Evolutionary conservation across 225 moss, liverwort and hornwort genomes (phyloP).

Genomic region (Anthoceros angustus): DNA sequence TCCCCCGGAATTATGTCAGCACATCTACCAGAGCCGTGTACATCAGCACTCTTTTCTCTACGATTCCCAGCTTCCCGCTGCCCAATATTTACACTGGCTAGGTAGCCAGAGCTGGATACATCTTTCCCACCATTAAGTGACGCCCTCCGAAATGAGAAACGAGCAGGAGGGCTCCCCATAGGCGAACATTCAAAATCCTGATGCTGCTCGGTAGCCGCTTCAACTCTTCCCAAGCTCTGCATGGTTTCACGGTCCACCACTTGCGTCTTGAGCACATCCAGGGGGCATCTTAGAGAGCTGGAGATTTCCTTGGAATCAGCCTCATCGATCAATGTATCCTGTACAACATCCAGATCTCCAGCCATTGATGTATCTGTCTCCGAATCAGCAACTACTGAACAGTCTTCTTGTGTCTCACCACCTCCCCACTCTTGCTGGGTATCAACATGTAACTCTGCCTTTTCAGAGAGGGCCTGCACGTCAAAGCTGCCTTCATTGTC

Average conservation of each 20-base stretch:
- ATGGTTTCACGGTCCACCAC: constrained; percentile 13
- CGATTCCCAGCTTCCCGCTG: background rate
- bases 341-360: background rate
- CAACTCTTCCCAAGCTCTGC: background rate
- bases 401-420: constrained; percentile 59
- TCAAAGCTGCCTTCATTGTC: background rate
- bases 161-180: background rate
- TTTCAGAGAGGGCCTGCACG: background rate
- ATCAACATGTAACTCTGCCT: constrained; percentile 5
- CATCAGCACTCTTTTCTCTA: constrained; percentile 10
- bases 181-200: background rate
- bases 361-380: constrained; percentile 3
- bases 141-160: background rate
- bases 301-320: background rate
- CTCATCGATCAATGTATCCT: constrained; percentile 2
- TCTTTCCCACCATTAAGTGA: background rate
- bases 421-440: constrained; percentile 20
- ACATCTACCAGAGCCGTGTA: constrained; percentile 1
- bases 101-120: background rate
- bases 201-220: background rate
- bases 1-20: constrained; percentile 7
- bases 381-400: constrained; percentile 11
- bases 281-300: background rate
- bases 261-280: constrained; percentile 17
- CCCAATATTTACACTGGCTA: background rate